Conservation (phyloP, 371 early-diverging fungal species). For the Caulochytrium protostelioides region DNA sequence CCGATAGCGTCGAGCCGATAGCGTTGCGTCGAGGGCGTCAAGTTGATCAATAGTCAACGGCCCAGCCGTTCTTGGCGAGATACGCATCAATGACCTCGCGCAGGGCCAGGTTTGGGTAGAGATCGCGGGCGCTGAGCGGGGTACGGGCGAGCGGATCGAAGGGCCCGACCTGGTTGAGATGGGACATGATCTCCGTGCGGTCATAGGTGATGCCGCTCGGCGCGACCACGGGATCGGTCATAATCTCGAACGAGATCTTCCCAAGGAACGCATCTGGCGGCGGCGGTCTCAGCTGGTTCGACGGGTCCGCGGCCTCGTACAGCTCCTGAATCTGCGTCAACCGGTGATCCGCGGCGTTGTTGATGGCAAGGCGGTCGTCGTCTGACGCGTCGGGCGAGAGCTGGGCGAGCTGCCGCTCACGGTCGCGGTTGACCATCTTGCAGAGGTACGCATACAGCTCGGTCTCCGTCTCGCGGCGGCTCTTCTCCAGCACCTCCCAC, state of each 20-base stretch:
- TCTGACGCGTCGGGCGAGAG: slow-evolving; percentile 1
- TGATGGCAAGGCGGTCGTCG: not conserved
- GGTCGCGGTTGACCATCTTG: slow-evolving; percentile 31
- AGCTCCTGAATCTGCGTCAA: slow-evolving; percentile 8
- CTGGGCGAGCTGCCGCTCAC: slow-evolving; percentile 10
- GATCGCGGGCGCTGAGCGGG: slow-evolving; percentile 35
- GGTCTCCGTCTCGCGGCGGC: slow-evolving; percentile 30
- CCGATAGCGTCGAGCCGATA: too few relatives aligned
- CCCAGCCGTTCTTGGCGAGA: too few relatives aligned
- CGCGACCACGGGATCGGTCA: slow-evolving; percentile 35
- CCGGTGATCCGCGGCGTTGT: slow-evolving; percentile 2
- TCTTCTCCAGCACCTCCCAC: slow-evolving; percentile 35
- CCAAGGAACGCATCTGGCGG: slow-evolving; percentile 22
- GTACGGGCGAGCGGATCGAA: slow-evolving; percentile 52
- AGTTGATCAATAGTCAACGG: too few relatives aligned
- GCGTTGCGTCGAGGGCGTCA: too few relatives aligned
- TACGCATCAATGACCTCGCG: too few relatives aligned
- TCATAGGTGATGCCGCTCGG: slow-evolving; percentile 42
- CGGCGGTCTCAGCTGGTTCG: slow-evolving; percentile 7
- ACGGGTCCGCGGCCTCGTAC: slow-evolving; percentile 12
- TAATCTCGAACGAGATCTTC: slow-evolving; percentile 23
- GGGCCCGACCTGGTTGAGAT: slow-evolving; percentile 43
- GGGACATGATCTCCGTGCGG: slow-evolving; percentile 40
- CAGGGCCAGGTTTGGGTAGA: slow-evolving; percentile 47
- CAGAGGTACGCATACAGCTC: slow-evolving; percentile 39